phyloP scores from a whole-genome alignment of 2,329 filamentous ascomycete species.

The Juglanconis juglandina region DNA sequence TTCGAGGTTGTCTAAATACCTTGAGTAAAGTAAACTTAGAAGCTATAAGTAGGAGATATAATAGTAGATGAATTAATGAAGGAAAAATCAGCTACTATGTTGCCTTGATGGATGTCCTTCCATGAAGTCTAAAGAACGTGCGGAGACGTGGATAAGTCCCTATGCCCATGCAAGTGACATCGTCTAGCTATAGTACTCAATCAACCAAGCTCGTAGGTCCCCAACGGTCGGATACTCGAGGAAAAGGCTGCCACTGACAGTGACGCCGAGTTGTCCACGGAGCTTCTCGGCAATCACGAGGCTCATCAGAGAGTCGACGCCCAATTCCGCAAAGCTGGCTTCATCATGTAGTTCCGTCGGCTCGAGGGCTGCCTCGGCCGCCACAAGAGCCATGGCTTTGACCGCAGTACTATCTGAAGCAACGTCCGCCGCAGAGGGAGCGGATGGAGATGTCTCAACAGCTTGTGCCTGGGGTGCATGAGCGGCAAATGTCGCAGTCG shows the following conservation, averaged over 20 bases:
- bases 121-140: no score
- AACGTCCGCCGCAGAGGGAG: constrained; percentile 22
- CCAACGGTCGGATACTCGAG: constrained; percentile 30
- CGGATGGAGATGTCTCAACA: neutral
- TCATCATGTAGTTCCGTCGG: constrained; percentile 41
- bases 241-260: constrained; percentile 29
- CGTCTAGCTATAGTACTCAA: constrained; percentile 6
- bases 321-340: constrained; percentile 31
- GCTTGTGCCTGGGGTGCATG: neutral
- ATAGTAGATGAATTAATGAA: no score
- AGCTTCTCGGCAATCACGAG: constrained; percentile 33
- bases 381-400: constrained; percentile 38
- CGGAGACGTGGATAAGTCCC: no score
- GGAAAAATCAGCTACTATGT: no score
- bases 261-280: constrained; percentile 28
- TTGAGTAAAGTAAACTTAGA: no score
- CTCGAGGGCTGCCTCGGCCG: constrained; percentile 55
- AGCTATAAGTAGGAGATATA: no score
- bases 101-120: no score
- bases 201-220: constrained; percentile 3
- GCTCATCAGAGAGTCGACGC: constrained; percentile 36
- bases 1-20: no score
- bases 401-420: constrained; percentile 25
- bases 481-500: neutral
- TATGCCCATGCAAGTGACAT: no score